Conservation (phyloP, 495 filamentous ascomycete species). For the Talaromyces stipitatus region DNA sequence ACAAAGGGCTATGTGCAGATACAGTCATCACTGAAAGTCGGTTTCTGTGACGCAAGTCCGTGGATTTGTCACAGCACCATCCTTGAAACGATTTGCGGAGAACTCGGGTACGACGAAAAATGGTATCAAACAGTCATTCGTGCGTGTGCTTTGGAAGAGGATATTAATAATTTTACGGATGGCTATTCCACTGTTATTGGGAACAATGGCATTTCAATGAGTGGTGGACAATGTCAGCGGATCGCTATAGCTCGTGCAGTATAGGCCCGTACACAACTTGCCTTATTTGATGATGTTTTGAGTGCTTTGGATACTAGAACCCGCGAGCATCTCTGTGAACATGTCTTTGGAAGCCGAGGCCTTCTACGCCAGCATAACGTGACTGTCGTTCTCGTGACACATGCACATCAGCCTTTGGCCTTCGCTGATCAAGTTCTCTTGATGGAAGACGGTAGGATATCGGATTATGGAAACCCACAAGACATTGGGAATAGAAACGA, state of each 20-base stretch:
- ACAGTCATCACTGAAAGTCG: constrained; percentile 17
- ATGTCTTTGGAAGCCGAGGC: constrained; percentile 35
- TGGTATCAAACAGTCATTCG: constrained; percentile 32
- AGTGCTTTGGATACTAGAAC: constrained; percentile 43
- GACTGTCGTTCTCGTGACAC: constrained; percentile 18
- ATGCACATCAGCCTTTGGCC: constrained; percentile 22
- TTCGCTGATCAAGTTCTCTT: constrained; percentile 38
- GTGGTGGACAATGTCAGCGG: constrained; percentile 32
- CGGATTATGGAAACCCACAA: constrained; percentile 35
- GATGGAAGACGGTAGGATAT: constrained; percentile 29
- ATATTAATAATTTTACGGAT: constrained; percentile 24
- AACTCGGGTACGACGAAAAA: constrained; percentile 19
- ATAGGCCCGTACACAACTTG: constrained; percentile 30
- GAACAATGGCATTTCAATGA: constrained; percentile 27
- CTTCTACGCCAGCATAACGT: constrained; percentile 29
- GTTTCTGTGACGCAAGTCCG: constrained; percentile 31
- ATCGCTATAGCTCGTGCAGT: constrained; percentile 40
- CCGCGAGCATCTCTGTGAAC: constrained; percentile 34
- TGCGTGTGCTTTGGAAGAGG: constrained; percentile 29
- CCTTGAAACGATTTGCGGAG: constrained; percentile 25
- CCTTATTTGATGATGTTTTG: constrained; percentile 44
- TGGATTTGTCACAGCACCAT: constrained; percentile 37
- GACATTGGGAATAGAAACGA: constrained; percentile 12
- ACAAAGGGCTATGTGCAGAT: constrained; percentile 30
- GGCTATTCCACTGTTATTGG: constrained; percentile 28